These are phyloP conservation scores for Quercus phellos DNA, from an alignment of 331 rosid genomes.

Conservation along the genomic window DNA sequence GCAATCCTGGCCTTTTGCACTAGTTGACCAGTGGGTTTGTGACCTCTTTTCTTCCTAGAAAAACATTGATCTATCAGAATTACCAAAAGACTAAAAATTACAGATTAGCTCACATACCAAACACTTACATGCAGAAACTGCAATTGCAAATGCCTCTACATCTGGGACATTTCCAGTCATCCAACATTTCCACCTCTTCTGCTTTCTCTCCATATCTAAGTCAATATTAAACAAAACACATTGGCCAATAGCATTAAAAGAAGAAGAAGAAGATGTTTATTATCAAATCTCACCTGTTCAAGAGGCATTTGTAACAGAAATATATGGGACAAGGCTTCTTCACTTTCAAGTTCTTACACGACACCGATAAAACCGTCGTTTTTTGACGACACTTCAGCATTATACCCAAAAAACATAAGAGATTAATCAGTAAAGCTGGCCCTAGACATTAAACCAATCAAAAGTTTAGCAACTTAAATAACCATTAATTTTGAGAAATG, in stretches of 20 bases:
- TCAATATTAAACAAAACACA: conserved; percentile 2
- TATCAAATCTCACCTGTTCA: conserved; percentile 54
- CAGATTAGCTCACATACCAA: neutral
- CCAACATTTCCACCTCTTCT: conserved; percentile 33
- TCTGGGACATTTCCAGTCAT: conserved; percentile 70
- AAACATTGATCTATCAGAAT: conserved; percentile 1
- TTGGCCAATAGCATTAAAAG: neutral
- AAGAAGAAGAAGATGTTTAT: neutral
- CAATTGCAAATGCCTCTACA: conserved; percentile 79
- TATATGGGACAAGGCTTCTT: conserved; percentile 43
- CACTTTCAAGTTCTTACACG: conserved; percentile 41
- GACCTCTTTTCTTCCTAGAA: conserved; percentile 67
- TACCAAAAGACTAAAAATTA: neutral
- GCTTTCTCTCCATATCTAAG: conserved; percentile 73
- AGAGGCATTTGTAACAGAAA: conserved; percentile 63
- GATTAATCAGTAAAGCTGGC: neutral
- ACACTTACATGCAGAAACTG: conserved; percentile 69
- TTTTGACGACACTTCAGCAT: conserved; percentile 69
- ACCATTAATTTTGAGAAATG: neutral
- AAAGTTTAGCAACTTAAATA: neutral
- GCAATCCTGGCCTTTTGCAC: conserved; percentile 48
- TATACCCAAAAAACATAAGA: conserved; percentile 7
- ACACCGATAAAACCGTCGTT: conserved; percentile 44
- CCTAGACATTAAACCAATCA: neutral
- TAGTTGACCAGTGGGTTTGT: conserved; percentile 62